phyloP scores from a whole-genome alignment of 495 filamentous ascomycete genomes.

The Talaromyces thailandensis region DNA sequence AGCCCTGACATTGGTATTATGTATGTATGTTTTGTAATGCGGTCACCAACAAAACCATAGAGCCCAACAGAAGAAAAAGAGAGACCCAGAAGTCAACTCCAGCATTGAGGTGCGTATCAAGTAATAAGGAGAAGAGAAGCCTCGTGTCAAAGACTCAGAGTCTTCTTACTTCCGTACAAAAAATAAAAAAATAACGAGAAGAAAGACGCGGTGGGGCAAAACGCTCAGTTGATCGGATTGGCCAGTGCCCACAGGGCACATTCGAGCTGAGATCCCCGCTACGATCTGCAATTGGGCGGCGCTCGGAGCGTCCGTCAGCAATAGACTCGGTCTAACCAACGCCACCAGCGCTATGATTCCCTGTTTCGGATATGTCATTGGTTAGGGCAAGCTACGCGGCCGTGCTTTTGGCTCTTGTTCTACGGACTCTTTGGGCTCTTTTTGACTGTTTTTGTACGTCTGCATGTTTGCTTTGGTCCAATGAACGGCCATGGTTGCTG shows the following conservation, averaged over 20 bases:
- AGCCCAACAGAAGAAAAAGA: background rate
- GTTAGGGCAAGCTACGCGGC: background rate
- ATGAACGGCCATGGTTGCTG: background rate
- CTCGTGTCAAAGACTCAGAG: background rate
- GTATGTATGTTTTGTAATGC: background rate
- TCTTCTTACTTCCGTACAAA: background rate
- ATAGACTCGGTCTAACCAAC: slow-evolving; percentile 2
- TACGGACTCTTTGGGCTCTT: background rate
- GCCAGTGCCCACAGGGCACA: slow-evolving; percentile 1
- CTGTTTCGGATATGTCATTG: background rate
- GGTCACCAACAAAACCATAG: background rate
- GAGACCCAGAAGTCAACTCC: background rate
- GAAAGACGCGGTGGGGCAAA: background rate
- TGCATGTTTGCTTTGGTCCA: background rate
- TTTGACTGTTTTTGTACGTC: background rate
- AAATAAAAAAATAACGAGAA: background rate
- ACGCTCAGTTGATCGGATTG: background rate
- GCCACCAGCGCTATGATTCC: slow-evolving; percentile 3
- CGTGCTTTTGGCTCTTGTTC: background rate
- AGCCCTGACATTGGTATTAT: background rate
- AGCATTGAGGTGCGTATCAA: background rate
- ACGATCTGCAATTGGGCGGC: slow-evolving; percentile 7
- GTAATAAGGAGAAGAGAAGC: background rate
- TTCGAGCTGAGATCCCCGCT: slow-evolving; percentile 6
- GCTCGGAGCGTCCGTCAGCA: slow-evolving; percentile 2